Base-by-base conservation (phyloP, 2,329 filamentous ascomycete genomes). In the Pyrenophora tritici-repentis region DNA sequence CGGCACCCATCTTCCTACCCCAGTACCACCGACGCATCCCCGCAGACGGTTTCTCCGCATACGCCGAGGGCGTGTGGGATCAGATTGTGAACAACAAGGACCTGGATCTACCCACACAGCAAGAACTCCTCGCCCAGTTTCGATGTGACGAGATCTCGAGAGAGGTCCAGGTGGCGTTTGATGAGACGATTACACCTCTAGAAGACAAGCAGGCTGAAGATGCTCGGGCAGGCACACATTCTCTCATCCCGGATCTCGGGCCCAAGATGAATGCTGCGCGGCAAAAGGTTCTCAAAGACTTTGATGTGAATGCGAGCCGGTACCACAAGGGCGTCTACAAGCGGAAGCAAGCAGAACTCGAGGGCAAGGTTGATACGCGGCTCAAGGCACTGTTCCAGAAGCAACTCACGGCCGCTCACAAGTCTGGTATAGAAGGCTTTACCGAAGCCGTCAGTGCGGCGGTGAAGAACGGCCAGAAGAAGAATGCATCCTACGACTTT, bases 31-130 rank as follows among this genome's bases (percentile, higher is more conserved):
- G 94, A 55, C 84, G 94, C 50, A 99, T 99, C 58, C 94, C 94
- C 9, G 94, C 94, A 8, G 94, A 99, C 73, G 94, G 94, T n/a
- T 94, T 97, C 70, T 90, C 93, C 0, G 82, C 91, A 53, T 99
- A 99, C 66, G 92, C 94, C 0, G 86, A 94, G 71, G 91, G 92
- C 34, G 86, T 99, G 37, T 99, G 94, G 94, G 92, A 97, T 67
- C 93, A 97, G 76, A 99, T 99, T 70, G 92, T 96, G 65, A 89
- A 93, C 79, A 99, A 99, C 81, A 99, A 99, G 76, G 94, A 99
- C 68, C 81, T 99, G 47, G 94, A 99, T 75, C 76, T 99, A 52
- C 94, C 94, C 3, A 97, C 94, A 0, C 94, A 99, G 72, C 94
- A 99, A 76, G 94, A 99, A 73, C 82, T 99, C 38, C 82, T 99